Percentiles rank a stretch among this genome's conserved stretches.
Conservation (phyloP, 202 grass and related monocot genomes). For the Setaria viridis region DNA sequence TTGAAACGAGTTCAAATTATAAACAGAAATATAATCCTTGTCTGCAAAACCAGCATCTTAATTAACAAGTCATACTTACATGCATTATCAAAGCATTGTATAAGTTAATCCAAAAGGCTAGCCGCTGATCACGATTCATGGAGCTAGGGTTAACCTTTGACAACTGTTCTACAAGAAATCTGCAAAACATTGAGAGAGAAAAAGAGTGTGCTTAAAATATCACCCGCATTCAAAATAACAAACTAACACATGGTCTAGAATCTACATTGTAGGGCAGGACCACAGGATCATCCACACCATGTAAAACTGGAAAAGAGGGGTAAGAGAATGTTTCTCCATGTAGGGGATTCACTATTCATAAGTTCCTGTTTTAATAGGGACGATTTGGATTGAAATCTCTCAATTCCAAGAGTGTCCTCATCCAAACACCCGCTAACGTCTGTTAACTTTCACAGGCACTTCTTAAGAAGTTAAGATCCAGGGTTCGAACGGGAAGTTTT, state of each 20-base stretch:
- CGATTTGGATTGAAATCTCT: constrained; percentile 6
- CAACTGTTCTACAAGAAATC: constrained; percentile 96
- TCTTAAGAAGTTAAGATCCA: background rate
- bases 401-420: background rate
- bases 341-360: background rate
- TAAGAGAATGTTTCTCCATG: constrained; percentile 22
- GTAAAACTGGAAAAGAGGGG: constrained; percentile 1
- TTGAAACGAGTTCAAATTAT: background rate
- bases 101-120: constrained; percentile 98
- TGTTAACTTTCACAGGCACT: background rate
- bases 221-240: constrained; percentile 21
- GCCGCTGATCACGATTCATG: constrained; percentile 75
- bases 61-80: constrained; percentile 62
- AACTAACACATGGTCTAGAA: constrained; percentile 7
- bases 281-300: background rate
- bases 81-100: constrained; percentile 99
- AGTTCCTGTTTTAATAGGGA: background rate
- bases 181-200: constrained; percentile 46
- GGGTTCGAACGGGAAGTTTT: background rate
- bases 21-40: constrained; percentile 18
- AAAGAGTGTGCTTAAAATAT: background rate
- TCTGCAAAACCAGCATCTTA: background rate
- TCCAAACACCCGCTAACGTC: constrained; percentile 1
- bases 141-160: constrained; percentile 74
- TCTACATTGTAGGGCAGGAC: background rate